Percentiles rank a stretch among this genome's conserved stretches.
These are phyloP conservation scores for Salix brachista DNA, from an alignment of 345 rosid genomes.

Conservation along the genomic window DNA sequence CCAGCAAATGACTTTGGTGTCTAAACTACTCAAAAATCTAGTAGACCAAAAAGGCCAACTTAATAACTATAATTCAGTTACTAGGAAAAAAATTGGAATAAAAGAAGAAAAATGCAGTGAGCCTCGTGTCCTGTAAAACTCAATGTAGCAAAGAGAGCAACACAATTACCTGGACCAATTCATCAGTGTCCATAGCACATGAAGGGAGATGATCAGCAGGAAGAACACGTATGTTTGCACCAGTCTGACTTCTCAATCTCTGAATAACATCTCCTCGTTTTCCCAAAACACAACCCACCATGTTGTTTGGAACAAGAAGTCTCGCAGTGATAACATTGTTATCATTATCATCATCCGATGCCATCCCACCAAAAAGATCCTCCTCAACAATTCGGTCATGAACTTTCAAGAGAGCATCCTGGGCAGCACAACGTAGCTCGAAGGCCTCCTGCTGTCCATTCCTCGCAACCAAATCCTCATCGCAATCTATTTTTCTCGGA, in stretches of 20 bases:
- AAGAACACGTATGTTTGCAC: slow-evolving; percentile 54
- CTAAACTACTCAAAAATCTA: background rate
- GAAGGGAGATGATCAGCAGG: slow-evolving; percentile 47
- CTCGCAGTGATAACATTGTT: slow-evolving; percentile 33
- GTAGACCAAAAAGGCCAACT: background rate
- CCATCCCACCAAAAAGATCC: slow-evolving; percentile 42
- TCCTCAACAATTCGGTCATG: slow-evolving; percentile 49
- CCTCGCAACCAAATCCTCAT: slow-evolving; percentile 26
- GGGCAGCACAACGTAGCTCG: slow-evolving; percentile 55
- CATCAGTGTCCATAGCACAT: slow-evolving; percentile 53
- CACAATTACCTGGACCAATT: slow-evolving; percentile 53
- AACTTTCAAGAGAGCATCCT: slow-evolving; percentile 56
- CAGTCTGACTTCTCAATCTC: slow-evolving; percentile 49
- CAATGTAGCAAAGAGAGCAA: background rate
- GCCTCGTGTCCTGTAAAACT: background rate
- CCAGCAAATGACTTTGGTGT: background rate
- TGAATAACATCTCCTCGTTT: slow-evolving; percentile 58
- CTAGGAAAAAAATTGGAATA: background rate
- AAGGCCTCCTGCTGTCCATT: slow-evolving; percentile 19
- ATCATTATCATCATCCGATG: slow-evolving; percentile 38
- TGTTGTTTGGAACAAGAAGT: slow-evolving; percentile 52
- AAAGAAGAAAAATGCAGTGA: background rate
- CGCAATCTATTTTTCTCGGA: slow-evolving; percentile 16
- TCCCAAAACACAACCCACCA: slow-evolving; percentile 59
- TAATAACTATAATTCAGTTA: background rate